phyloP scores from a whole-genome alignment of 2,329 filamentous ascomycete genomes.

The Aulographum hederae region DNA sequence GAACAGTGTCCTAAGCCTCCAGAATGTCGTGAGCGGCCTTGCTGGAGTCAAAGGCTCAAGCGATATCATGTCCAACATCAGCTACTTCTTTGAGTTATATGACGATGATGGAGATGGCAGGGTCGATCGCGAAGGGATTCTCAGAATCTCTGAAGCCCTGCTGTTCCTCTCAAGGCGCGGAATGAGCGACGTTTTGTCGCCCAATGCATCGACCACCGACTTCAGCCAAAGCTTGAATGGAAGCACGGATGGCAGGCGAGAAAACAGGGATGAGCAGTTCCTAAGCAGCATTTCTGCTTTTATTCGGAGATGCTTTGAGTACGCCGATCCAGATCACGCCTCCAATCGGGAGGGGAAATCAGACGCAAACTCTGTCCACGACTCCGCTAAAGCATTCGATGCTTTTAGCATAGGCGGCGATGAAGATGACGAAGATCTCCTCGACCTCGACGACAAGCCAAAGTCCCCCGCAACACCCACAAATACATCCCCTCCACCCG shows the following conservation, averaged over 20 bases:
- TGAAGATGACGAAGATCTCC: conserved; percentile 40
- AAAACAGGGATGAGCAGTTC: conserved; percentile 66
- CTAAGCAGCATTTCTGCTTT: conserved; percentile 88
- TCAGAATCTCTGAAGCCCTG: conserved; percentile 84
- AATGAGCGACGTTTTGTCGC: conserved; percentile 54
- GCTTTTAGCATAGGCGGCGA: conserved; percentile 65
- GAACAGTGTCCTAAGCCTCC: conserved; percentile 60
- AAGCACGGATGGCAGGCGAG: conserved; percentile 12
- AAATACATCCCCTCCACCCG: conserved; percentile 8
- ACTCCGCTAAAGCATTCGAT: conserved; percentile 20
- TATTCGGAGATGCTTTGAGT: conserved; percentile 91
- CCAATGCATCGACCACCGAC: conserved; percentile 40
- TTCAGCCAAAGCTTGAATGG: conserved; percentile 23
- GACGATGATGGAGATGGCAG: conserved; percentile 83
- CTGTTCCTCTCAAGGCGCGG: conserved; percentile 83
- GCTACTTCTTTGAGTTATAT: conserved; percentile 94
- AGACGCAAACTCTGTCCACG: conserved; percentile 12
- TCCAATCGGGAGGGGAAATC: conserved; percentile 44
- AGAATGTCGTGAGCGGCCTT: conserved; percentile 81
- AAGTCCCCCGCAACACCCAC: conserved; percentile 5
- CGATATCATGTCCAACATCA: conserved; percentile 96
- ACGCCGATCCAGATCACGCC: conserved; percentile 73
- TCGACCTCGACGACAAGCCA: conserved; percentile 35
- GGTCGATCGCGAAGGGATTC: conserved; percentile 86
- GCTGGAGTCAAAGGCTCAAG: conserved; percentile 81